Percentiles rank a stretch among this genome's conserved stretches.
Evolutionary conservation across 176 grass and related monocot genomes (phyloP).

Genomic region (Rhipidocladum racemiflorum): DNA sequence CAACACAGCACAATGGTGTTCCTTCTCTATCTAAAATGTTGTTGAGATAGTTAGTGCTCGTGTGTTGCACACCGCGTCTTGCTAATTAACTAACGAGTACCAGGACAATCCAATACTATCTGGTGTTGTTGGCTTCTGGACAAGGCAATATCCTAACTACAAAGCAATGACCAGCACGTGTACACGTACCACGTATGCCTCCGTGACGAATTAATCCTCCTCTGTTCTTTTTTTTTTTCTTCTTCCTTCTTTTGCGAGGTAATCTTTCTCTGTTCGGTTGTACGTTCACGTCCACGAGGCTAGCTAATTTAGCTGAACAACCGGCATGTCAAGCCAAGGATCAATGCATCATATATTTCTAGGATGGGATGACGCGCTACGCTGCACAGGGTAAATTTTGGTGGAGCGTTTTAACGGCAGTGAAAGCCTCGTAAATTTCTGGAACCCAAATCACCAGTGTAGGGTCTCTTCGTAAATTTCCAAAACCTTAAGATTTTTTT

Average conservation of each 20-base stretch:
- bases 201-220: background rate
- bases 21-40: background rate
- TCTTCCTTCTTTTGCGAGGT: too few relatives aligned
- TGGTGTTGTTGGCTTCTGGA: background rate
- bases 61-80: background rate
- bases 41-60: background rate
- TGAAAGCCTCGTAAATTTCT: too few relatives aligned
- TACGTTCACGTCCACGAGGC: background rate
- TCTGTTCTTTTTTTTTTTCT: too few relatives aligned
- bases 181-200: background rate
- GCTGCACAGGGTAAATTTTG: too few relatives aligned
- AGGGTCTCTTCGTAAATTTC: too few relatives aligned
- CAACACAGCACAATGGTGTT: background rate
- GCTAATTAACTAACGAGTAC: background rate
- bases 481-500: too few relatives aligned
- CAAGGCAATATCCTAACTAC: background rate
- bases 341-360: background rate
- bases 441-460: too few relatives aligned
- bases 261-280: background rate
- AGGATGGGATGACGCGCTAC: too few relatives aligned
- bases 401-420: too few relatives aligned
- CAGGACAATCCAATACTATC: background rate
- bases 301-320: constrained; percentile 14
- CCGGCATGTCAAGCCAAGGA: background rate
- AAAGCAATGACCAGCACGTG: background rate